Conservation (phyloP, 768 basidiomycete genomes). For the Calocera viscosa region DNA sequence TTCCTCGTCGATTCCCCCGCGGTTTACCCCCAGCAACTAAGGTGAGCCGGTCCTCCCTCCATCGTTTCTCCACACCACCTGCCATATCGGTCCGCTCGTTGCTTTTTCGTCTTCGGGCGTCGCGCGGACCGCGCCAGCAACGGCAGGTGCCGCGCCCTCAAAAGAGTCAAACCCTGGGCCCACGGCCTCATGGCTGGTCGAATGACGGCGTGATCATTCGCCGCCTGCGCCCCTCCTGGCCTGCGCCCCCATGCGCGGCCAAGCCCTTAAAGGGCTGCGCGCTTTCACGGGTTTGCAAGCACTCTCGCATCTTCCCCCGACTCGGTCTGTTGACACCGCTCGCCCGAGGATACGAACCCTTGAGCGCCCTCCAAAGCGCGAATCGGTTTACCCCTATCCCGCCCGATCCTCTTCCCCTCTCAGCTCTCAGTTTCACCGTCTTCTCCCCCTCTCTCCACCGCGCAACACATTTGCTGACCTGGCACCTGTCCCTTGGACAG, state of each 20-base stretch:
- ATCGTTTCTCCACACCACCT: neutral
- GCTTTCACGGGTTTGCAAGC: neutral
- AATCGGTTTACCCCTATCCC: conserved; percentile 1
- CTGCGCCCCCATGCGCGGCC: neutral
- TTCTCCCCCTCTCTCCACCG: neutral
- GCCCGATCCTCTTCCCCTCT: neutral
- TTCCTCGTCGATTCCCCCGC: neutral
- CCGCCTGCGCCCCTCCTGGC: neutral
- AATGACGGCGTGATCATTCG: neutral
- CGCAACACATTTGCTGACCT: neutral
- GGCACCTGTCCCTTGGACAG: conserved; percentile 6
- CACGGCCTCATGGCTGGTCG: neutral
- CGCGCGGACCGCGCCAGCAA: neutral
- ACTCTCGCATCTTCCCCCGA: neutral
- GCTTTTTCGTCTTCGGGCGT: neutral
- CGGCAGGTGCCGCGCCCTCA: neutral
- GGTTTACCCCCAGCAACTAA: neutral
- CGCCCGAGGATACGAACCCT: neutral
- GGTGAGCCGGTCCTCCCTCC: neutral
- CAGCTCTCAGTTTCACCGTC: neutral
- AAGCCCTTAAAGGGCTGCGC: neutral
- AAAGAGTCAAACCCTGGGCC: neutral
- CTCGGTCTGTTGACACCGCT: neutral
- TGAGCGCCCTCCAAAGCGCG: neutral
- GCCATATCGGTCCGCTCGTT: neutral